A percentile compares a stretch with the other conserved stretches of the same genome.
Evolutionary conservation across 768 basidiomycete species (phyloP).

Genomic region (Mrakia gelida): DNA sequence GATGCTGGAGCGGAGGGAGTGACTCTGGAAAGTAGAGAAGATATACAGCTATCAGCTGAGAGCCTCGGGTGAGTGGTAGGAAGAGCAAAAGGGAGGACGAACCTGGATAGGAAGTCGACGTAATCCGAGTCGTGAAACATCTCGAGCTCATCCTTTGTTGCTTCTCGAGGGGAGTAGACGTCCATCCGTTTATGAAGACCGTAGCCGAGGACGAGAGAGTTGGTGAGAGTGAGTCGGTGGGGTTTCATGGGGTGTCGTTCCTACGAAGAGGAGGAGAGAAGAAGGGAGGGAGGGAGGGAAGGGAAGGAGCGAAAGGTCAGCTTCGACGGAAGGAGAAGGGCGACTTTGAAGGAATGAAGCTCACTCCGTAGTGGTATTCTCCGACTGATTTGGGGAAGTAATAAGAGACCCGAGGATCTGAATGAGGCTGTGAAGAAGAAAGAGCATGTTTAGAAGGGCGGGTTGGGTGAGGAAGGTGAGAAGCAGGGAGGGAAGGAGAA

Average conservation of each 20-base stretch:
- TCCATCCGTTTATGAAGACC: conserved; percentile 94
- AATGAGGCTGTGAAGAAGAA: conserved; percentile 57
- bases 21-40: conserved; percentile 56
- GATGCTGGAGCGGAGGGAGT: conserved; percentile 35
- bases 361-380: conserved; percentile 91
- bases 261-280: conserved; percentile 47
- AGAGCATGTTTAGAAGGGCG: background rate
- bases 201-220: conserved; percentile 91
- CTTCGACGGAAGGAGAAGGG: background rate
- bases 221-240: conserved; percentile 90
- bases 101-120: conserved; percentile 91
- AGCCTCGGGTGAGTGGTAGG: too few relatives aligned
- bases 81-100: conserved; percentile 36
- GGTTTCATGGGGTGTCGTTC: conserved; percentile 99
- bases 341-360: conserved; percentile 35
- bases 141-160: conserved; percentile 83
- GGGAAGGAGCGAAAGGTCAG: conserved; percentile 5
- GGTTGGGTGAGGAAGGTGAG: background rate
- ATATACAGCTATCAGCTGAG: background rate
- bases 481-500: background rate
- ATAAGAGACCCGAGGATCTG: conserved; percentile 86
- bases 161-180: conserved; percentile 81
- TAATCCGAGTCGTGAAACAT: conserved; percentile 93
- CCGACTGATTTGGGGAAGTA: conserved; percentile 93
- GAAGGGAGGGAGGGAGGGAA: conserved; percentile 2